A percentile compares a stretch with the other conserved stretches of the same genome.
phyloP scores from a whole-genome alignment of 495 filamentous ascomycete genomes.

The Haplographium delicatum region DNA sequence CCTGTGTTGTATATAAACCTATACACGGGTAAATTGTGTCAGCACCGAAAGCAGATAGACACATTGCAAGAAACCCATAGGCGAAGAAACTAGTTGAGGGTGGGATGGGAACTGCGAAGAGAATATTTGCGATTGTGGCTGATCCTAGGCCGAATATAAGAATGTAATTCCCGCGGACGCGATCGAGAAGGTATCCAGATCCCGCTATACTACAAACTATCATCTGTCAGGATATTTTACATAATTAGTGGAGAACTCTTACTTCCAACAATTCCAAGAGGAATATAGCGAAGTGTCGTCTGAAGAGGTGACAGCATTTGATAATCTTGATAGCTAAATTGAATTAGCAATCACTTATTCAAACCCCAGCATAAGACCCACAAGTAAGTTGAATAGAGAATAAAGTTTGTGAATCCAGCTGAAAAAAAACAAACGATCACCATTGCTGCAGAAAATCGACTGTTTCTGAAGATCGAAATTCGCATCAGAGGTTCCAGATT shows the following conservation, averaged over 20 bases:
- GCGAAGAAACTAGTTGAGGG: slow-evolving; percentile 52
- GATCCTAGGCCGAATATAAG: slow-evolving; percentile 47
- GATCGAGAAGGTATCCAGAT: slow-evolving; percentile 49
- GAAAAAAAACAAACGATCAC: slow-evolving; percentile 56
- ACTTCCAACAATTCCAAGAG: slow-evolving; percentile 47
- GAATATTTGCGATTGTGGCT: slow-evolving; percentile 41
- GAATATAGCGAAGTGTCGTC: slow-evolving; percentile 57
- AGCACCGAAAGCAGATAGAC: slow-evolving; percentile 52
- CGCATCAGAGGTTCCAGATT: slow-evolving; percentile 51
- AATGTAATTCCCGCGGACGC: slow-evolving; percentile 46
- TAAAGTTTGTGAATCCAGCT: slow-evolving; percentile 51
- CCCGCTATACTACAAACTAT: slow-evolving; percentile 38
- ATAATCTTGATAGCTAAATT: slow-evolving; percentile 47
- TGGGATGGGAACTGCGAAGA: slow-evolving; percentile 54
- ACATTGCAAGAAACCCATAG: slow-evolving; percentile 52
- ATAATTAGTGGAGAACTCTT: neutral
- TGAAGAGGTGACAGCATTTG: slow-evolving; percentile 47
- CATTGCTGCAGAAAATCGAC: slow-evolving; percentile 52
- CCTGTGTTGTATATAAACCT: slow-evolving; percentile 53
- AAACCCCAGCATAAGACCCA: neutral
- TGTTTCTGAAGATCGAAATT: slow-evolving; percentile 48
- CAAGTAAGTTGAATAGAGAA: slow-evolving; percentile 58
- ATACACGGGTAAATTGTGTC: slow-evolving; percentile 55
- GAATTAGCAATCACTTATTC: neutral
- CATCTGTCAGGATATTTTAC: neutral